A percentile compares a stretch with the other conserved stretches of the same genome.
Conservation (phyloP, 305 asterid genomes). For the Plantago coronopus region DNA sequence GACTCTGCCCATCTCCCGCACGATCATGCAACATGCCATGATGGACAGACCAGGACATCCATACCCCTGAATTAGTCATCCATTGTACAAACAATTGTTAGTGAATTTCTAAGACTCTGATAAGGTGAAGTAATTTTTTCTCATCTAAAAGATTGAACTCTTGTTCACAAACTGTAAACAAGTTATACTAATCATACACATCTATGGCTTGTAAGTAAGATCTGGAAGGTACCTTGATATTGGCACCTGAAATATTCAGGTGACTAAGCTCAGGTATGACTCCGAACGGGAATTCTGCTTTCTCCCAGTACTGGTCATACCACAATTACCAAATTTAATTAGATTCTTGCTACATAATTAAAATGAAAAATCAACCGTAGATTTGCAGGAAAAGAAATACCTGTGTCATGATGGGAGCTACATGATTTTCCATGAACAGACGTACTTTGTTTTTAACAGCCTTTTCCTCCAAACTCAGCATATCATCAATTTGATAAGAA, state of each 20-base stretch:
- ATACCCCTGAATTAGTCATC: conserved; percentile 51
- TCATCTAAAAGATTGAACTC: conserved; percentile 19
- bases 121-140: conserved; percentile 8
- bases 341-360: too few relatives aligned
- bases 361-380: too few relatives aligned
- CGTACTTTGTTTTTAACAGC: neutral
- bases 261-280: conserved; percentile 74
- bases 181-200: neutral
- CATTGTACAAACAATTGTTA: too few relatives aligned
- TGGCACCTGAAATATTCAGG: conserved; percentile 66
- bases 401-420: neutral
- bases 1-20: conserved; percentile 78
- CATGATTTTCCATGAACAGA: neutral
- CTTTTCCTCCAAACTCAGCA: neutral
- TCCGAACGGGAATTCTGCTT: conserved; percentile 33
- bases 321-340: neutral
- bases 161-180: neutral
- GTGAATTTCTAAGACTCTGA: too few relatives aligned
- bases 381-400: neutral
- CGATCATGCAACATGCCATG: conserved; percentile 66
- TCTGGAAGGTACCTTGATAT: conserved; percentile 79
- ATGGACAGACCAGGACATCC: conserved; percentile 81
- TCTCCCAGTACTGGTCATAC: conserved; percentile 66
- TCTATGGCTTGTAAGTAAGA: too few relatives aligned
- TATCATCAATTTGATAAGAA: neutral